phyloP scores from a whole-genome alignment of 225 moss, liverwort and hornwort species.

The Asterella californica region DNA sequence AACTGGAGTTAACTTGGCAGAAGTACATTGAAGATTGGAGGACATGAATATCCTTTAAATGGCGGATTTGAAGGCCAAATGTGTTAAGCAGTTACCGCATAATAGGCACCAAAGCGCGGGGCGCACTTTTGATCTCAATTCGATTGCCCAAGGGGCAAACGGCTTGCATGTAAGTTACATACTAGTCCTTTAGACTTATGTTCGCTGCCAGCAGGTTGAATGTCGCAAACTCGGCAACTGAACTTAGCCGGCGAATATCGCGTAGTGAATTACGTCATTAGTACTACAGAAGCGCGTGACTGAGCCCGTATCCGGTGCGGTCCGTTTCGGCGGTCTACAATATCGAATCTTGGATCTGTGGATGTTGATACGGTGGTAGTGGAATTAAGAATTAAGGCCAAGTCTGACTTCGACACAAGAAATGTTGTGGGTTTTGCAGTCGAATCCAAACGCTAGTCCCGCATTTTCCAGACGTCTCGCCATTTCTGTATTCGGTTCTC shows the following conservation, averaged over 20 bases:
- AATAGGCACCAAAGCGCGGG: constrained; percentile 49
- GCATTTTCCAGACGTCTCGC: background rate
- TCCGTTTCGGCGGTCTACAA: background rate
- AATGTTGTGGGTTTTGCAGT: background rate
- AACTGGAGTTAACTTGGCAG: background rate
- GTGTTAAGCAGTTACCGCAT: constrained; percentile 1
- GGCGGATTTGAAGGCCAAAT: constrained; percentile 21
- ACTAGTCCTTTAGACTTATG: background rate
- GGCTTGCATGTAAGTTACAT: constrained; percentile 37
- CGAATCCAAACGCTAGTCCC: background rate
- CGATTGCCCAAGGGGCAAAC: constrained; percentile 48
- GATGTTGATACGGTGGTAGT: background rate
- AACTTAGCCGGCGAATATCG: background rate
- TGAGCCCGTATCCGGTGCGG: background rate
- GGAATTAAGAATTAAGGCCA: background rate
- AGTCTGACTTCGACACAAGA: background rate
- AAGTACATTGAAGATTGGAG: background rate
- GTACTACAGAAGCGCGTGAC: background rate
- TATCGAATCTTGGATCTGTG: background rate
- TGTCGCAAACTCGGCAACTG: background rate
- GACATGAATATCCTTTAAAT: constrained; percentile 33
- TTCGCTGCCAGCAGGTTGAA: background rate
- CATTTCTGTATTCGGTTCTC: too few relatives aligned
- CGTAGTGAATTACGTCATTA: background rate
- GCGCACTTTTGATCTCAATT: constrained; percentile 44